Percentiles rank a stretch among this genome's conserved stretches.
Conservation (phyloP, 208 protist genomes). For the Leishmania amazonensis region DNA sequence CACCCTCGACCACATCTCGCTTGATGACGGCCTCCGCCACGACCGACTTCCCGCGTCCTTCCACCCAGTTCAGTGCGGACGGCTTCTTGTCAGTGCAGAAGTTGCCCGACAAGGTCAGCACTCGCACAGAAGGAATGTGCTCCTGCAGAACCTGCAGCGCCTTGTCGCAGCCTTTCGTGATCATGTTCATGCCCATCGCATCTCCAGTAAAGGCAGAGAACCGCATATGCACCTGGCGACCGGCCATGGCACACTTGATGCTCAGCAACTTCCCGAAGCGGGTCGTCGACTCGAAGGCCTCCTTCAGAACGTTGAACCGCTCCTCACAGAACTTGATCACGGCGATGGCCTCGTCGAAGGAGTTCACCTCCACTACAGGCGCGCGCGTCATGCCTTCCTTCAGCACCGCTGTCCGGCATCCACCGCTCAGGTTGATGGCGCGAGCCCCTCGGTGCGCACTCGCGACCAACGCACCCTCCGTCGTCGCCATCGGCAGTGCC, state of each 20-base stretch:
- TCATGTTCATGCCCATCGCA: slow-evolving; percentile 99
- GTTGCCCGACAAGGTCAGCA: slow-evolving; percentile 96
- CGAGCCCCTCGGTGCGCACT: slow-evolving; percentile 95
- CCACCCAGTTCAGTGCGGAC: slow-evolving; percentile 97
- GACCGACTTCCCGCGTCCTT: slow-evolving; percentile 96
- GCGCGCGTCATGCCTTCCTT: slow-evolving; percentile 98
- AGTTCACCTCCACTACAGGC: slow-evolving; percentile 92
- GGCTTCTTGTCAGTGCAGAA: slow-evolving; percentile 99
- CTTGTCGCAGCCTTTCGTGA: slow-evolving; percentile 97
- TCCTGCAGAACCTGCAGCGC: slow-evolving; percentile 86
- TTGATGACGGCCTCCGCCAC: slow-evolving; percentile 94
- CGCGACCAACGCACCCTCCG: slow-evolving; percentile 97
- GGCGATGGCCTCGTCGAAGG: slow-evolving; percentile 71
- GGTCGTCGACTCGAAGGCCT: slow-evolving; percentile 94
- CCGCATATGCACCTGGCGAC: slow-evolving; percentile 93
- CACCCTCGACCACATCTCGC: slow-evolving; percentile 85
- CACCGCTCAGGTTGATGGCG: slow-evolving; percentile 92
- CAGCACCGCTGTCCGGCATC: slow-evolving; percentile 89
- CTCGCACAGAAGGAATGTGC: slow-evolving; percentile 91
- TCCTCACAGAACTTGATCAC: slow-evolving; percentile 93
- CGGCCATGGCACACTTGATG: slow-evolving; percentile 88
- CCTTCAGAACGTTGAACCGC: slow-evolving; percentile 83
- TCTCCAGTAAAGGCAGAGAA: slow-evolving; percentile 96
- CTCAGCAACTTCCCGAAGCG: slow-evolving; percentile 93
- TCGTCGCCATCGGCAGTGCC: slow-evolving; percentile 97